A percentile compares a stretch with the other conserved stretches of the same genome.
Conservation (phyloP, 306 rosid species). For the Pachyrhizus erosus region DNA sequence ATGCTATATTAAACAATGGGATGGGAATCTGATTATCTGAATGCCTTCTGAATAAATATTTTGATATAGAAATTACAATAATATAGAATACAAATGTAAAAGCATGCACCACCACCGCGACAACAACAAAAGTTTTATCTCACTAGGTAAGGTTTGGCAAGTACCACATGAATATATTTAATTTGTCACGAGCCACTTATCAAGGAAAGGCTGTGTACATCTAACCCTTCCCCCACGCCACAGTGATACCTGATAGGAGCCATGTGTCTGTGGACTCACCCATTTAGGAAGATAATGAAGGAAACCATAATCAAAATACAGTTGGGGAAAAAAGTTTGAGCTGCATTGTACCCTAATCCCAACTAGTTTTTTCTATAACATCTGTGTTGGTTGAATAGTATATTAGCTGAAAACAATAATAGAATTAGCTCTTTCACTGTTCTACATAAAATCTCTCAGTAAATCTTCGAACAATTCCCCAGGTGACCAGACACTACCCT, state of each 20-base stretch:
- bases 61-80: conserved; percentile 2
- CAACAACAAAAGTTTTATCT: neutral
- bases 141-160: neutral
- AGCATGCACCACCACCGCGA: conserved; percentile 3
- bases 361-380: conserved; percentile 22
- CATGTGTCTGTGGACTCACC: neutral
- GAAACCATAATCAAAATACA: neutral
- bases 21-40: conserved; percentile 13
- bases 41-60: neutral
- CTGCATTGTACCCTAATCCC: conserved; percentile 3
- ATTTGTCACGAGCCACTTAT: neutral
- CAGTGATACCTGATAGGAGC: neutral
- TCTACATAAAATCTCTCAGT: neutral
- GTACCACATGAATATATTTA: neutral
- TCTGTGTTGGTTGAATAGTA: conserved; percentile 10
- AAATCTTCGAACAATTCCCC: conserved; percentile 12
- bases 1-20: conserved; percentile 11
- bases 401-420: conserved; percentile 9
- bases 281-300: conserved; percentile 15
- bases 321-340: neutral
- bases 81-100: conserved; percentile 22
- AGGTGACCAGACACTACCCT: conserved; percentile 20
- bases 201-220: neutral
- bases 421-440: conserved; percentile 17
- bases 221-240: conserved; percentile 7